A percentile compares a stretch with the other conserved stretches of the same genome.
phyloP scores from a whole-genome alignment of 192 early-diverging fungal species.

The Ramicandelaber brevisporus region DNA sequence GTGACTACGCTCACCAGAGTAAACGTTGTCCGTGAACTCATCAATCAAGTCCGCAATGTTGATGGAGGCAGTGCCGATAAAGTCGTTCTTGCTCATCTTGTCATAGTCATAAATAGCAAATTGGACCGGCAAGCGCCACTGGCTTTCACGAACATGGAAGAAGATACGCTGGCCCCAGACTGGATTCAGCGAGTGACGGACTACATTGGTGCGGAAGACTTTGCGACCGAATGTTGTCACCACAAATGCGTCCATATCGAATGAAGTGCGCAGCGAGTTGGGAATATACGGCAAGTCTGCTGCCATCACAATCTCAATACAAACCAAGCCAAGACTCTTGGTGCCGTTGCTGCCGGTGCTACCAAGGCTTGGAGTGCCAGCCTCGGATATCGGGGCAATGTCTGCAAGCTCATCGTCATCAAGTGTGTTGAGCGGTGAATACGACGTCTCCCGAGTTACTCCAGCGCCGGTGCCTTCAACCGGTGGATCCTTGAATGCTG shows the following conservation, averaged over 20 bases:
- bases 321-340: conserved; percentile 22
- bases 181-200: conserved; percentile 42
- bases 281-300: conserved; percentile 15
- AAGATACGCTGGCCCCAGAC: no score
- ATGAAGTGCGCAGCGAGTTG: conserved; percentile 22
- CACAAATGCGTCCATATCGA: conserved; percentile 66
- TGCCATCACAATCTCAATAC: conserved; percentile 20
- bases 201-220: conserved; percentile 36
- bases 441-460: no score
- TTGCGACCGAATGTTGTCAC: conserved; percentile 37
- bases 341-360: no score
- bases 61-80: conserved; percentile 21
- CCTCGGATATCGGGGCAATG: no score
- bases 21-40: conserved; percentile 6
- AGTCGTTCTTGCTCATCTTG: conserved; percentile 37
- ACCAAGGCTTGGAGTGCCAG: no score
- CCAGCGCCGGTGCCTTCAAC: no score
- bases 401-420: no score
- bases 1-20: background rate
- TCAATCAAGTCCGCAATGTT: conserved; percentile 22
- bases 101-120: conserved; percentile 65
- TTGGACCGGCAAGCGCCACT: no score
- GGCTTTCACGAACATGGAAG: no score
- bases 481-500: no score
- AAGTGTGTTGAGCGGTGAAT: no score